Evolutionary conservation across 2,329 filamentous ascomycete genomes (phyloP), one percentile per base, ranked within the genome.

Genomic region (Fusarium pininemorale): DNA sequence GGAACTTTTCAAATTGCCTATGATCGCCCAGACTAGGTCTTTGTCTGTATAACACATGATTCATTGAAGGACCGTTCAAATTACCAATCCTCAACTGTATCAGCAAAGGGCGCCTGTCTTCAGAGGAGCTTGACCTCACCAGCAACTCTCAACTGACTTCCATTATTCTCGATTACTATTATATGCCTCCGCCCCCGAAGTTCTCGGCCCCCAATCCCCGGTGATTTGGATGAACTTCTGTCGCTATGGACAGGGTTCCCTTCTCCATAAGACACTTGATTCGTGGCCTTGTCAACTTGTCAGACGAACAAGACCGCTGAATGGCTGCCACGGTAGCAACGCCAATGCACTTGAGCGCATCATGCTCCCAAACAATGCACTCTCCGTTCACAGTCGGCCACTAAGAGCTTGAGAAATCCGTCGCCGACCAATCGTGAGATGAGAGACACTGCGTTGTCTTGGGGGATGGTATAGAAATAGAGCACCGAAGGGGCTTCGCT

Each of bases 261-360:
- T 41, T 50, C 28, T 39, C n/a, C 55, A 50, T 26, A 20, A 47
- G 41, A 47, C 24, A 20, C 42, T 54, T 69, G 50, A 78, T 78
- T 78, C 73, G 76, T 75, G 73, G 76, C 76, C 75, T 75, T 74
- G 76, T 71, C 57, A n/a, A n/a, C n/a, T n/a, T n/a, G n/a, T n/a
- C 51, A 64, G 72, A 61, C 62, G 53, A 55, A 65, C 64, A 54
- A 63, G 70, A 61, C 69, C 58, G 67, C 59, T 75, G 51, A 70
- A 63, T 72, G 70, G 73, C 73, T 70, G 72, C 72, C 66, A 70
- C 65, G 63, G 70, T 65, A 69, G 72, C 73, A 76, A 69, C 62
- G 51, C 70, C 74, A 72, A 76, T 70, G 73, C 70, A 77, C 57
- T 67, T 58, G 38, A 50, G 53, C 61, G 72, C 75, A 76, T 73